Base-by-base conservation (phyloP, 768 basidiomycete genomes). In the Mycena vulgaris region DNA sequence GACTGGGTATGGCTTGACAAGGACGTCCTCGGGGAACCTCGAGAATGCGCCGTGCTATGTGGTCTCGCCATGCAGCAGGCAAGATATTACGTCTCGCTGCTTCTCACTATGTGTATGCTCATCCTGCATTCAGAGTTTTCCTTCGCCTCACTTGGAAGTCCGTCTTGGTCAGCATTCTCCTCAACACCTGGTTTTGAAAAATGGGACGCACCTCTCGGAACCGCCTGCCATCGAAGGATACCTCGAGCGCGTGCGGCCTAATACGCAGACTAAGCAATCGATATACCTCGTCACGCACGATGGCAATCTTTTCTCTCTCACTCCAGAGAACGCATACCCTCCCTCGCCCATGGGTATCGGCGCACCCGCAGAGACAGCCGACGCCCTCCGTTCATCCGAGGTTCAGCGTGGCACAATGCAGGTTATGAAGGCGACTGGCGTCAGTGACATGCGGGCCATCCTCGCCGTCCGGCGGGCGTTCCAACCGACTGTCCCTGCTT, bases 151-250 rank as follows among this genome's bases (percentile, higher is more conserved):
- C 27, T 88, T 93, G 19, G 95, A 98, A 76, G 81, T 98, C 49
- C 90, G 95, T 6, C 81, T 93, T 1, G 91, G 89, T 8, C 86
- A 90, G 59, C 97, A 98, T 78, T 85, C 82, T 27, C 88, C 91
- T 5, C 87, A 78, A 19, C 77, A 77, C 63, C 73, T 88, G 55
- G 83, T 83, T 71, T 75, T 86, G n/a, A 83, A 81, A 71, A 79
- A 85, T 79, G 83, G 83, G 77, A 83, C 79, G 80, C 75, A 81
- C 40, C 76, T 96, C 21, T 80, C 87, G 37, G 95, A 97, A 74
- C 97, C 97, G 2, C 90, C 92, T 0, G 88, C 89, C 0, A 83
- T 97, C 53, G 97, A 98, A 80, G 97, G 97, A 3, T 98, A 94
- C 80, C 82, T 97, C 48, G 88, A 93, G 68, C 90, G 91, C 53